These are phyloP conservation scores for Wallacemonas sp. DNA, from an alignment of 208 protist species.

Conservation along the genomic window DNA sequence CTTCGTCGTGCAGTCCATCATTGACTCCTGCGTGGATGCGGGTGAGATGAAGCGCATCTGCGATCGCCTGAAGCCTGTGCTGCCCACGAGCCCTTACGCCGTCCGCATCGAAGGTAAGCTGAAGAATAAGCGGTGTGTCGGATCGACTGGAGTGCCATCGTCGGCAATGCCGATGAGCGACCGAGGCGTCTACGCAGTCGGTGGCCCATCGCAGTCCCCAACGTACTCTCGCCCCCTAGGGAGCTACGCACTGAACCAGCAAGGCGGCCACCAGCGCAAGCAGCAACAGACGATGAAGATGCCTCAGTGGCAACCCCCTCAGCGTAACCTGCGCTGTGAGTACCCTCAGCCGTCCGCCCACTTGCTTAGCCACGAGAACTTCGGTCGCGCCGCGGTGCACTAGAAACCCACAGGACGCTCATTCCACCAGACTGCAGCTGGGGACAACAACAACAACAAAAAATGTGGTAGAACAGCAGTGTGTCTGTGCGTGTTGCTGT, in stretches of 20 bases:
- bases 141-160: background rate
- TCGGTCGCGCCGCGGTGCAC: too few species aligned
- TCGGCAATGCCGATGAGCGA: too few species aligned
- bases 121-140: constrained; percentile 28
- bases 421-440: too few species aligned
- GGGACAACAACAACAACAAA: too few species aligned
- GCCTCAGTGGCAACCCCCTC: background rate
- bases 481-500: too few species aligned
- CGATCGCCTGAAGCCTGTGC: constrained; percentile 59
- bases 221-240: background rate
- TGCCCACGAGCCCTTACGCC: constrained; percentile 54
- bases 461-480: too few species aligned
- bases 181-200: background rate
- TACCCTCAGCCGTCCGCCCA: too few species aligned
- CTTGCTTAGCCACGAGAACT: too few species aligned
- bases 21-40: constrained; percentile 42
- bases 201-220: background rate
- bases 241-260: background rate
- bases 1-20: constrained; percentile 83
- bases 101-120: constrained; percentile 68
- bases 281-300: too few species aligned
- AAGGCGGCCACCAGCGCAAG: background rate
- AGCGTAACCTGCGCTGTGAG: too few species aligned
- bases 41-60: constrained; percentile 65
- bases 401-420: too few species aligned